Evolutionary conservation across 148 eudicot genomes (phyloP), one percentile per base, ranked within the genome.

Genomic region (Rhododendron ovatum): DNA sequence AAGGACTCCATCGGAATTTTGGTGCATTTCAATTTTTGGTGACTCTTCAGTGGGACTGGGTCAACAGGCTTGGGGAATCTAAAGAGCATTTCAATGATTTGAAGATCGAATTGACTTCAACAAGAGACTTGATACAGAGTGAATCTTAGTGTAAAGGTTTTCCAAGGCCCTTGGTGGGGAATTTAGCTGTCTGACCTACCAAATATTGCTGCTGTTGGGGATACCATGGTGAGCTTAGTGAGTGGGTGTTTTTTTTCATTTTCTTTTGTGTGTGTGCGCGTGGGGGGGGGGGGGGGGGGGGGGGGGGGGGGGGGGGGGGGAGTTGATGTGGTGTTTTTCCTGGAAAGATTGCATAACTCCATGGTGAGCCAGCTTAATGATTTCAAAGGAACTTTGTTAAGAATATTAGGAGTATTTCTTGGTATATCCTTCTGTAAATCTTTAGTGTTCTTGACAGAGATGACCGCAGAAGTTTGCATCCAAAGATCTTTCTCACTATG

Each of bases 221-320:
- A 78, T 78, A 28, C 26, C 35, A 47, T 78, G 82, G 82, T 78
- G 57, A 78, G 35, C 82, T 55, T 48, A 45, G 82, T 78, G 82
- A n/a, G 22, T 78, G 35, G 82, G 57, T 26, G 53, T 11, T 41
- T 78, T 43, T 12, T 67, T 24, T 63, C 26, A 2, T 0, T 59
- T 59, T 59, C 1, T 1, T 59, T 0, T 3, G 6, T 55, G 17
- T 55, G 10, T 45, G 8, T 45, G 8, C 7, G 1, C 7, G 48
- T 43, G 8, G 6, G 8, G 12, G 50, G 50, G 2, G 30, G 48
- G 28, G 6, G 41, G 41, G 41, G 48, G 50, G 28, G 41, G 41
- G 39, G 39, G 48, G 50, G 8, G 2, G 47, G 12, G 9, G 50
- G 11, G 30, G 48, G 14, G 39, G 39, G 39, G 39, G 48, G 1